Base-by-base conservation (phyloP, 1,139 yeast genomes). In the Geotrichum klebahnii region DNA sequence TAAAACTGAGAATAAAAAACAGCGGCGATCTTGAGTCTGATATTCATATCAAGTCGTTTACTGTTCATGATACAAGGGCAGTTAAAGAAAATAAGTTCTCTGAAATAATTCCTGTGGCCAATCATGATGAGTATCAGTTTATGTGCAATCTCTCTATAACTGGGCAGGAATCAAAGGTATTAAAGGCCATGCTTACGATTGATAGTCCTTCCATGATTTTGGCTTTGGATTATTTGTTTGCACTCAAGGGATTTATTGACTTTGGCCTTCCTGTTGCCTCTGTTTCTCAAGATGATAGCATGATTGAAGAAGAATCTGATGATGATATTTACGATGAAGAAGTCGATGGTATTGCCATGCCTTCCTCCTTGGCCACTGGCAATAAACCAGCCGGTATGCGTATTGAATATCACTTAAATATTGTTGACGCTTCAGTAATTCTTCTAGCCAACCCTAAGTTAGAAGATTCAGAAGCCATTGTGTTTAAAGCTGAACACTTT, bases 201-300 rank as follows among this genome's bases (percentile, higher is more conserved):
- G 95, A 89, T 57, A 84, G 83, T 56, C 97, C 97, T 0, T 79
- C 77, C 53, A 76, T 85, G 17, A 82, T 92, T 46, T 67, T 92
- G 45, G 97, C 97, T 0, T 70, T 92, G 57, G 98, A 90, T 61
- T 90, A 87, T 64, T 62, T 92, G 39, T 79, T 89, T 67, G 90
- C 92, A 1, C 64, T 92, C 56, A 86, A 86, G 59, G 68, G 76
- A 0, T 86, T 84, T 64, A 66, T 74, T 20, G 80, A 76, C 56
- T 70, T 69, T 53, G 81, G 80, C 0, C 54, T 70, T 31, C 52
- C 61, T 4, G 37, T 54, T 20, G 36, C 58, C 8, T 10, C 35
- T 4, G 59, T 56, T 12, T 56, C 46, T 2, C 50, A 46, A 2
- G 55, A 45, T 26, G 57, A 48, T 16, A 55, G 53, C n/a, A 56